Evolutionary conservation across 306 rosid genomes (phyloP), one percentile per base, ranked within the genome.

Genomic region (Rubus idaeus): DNA sequence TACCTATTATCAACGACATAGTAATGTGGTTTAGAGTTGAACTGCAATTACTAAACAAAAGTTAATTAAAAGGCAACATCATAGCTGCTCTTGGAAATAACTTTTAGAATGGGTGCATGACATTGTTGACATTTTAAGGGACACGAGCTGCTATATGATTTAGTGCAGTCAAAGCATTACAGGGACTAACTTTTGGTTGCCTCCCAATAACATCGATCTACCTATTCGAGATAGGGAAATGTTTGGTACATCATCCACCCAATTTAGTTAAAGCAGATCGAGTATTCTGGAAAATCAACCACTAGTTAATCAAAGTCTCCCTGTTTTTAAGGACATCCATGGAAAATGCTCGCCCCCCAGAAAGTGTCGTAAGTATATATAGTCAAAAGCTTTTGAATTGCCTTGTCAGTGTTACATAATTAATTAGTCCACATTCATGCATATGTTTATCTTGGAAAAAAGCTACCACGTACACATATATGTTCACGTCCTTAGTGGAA

Each of bases 291-390:
- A 47, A 70, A 70, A 26, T 30, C 39, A 70, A 49, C 58, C 55
- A 51, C 74, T 47, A 17, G 44, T 45, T 5, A 35, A 39, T 40
- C 26, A 9, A 8, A 39, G 49, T 58, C 61, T 71, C 35, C 86
- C 76, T 57, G 49, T 6, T 57, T 78, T 88, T 78, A 20, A 80
- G 88, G 84, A 78, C 78, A 74, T 79, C 88, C 96, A 80, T 73
- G 75, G 82, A 85, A 88, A 70, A 72, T 90, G 93, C 85, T 56
- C n/a, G 16, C 57, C 35, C 2, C 2, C 35, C 74, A 69, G 60
- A 10, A 16, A 52, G 44, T 5, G 39, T 70, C 47, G 9, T 26
- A 3, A 5, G 0, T 17, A 37, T 82, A 6, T 57, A 13, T 30
- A 60, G 84, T 88, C 86, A 80, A 81, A 73, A 47, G 41, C 65